These are phyloP conservation scores for Mortierella sp. DNA, from an alignment of 371 early-diverging fungal species.

Conservation along the genomic window DNA sequence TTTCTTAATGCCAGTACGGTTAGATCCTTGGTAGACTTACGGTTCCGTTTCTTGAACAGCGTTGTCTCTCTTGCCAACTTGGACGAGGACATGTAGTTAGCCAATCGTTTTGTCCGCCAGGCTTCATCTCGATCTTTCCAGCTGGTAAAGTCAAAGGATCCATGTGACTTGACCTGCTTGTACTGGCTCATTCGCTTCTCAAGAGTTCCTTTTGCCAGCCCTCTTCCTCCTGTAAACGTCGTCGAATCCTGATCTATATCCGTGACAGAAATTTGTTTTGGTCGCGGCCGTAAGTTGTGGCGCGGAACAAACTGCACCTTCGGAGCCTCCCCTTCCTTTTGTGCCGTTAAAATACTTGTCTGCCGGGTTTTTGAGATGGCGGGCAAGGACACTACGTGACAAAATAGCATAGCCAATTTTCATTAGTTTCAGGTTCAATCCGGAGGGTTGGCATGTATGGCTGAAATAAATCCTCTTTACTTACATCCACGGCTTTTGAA, in stretches of 20 bases:
- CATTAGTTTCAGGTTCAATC: background rate
- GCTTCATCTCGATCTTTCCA: conserved; percentile 56
- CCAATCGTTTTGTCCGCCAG: conserved; percentile 49
- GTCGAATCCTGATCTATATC: conserved; percentile 5
- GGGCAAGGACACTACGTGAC: conserved; percentile 28
- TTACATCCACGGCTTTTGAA: conserved; percentile 51
- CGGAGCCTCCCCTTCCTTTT: conserved; percentile 30
- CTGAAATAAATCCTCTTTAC: background rate
- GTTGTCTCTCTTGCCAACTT: conserved; percentile 52
- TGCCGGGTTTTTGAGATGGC: conserved; percentile 43
- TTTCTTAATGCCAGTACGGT: background rate
- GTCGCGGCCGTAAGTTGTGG: conserved; percentile 39
- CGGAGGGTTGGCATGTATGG: background rate
- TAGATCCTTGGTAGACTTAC: conserved; percentile 13
- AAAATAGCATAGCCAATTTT: background rate
- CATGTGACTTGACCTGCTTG: conserved; percentile 35
- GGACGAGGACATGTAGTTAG: conserved; percentile 37
- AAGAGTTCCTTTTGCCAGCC: background rate
- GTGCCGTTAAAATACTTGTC: conserved; percentile 12
- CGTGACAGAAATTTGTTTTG: conserved; percentile 1
- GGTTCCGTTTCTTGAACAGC: conserved; percentile 53
- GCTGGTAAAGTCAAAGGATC: conserved; percentile 49
- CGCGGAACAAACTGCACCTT: conserved; percentile 38
- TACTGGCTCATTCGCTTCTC: conserved; percentile 43
- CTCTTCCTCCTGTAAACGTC: background rate